Evolutionary conservation across 805 yeast species (phyloP), one percentile per base, ranked within the genome.

Genomic region (Yarrowia deformans): DNA sequence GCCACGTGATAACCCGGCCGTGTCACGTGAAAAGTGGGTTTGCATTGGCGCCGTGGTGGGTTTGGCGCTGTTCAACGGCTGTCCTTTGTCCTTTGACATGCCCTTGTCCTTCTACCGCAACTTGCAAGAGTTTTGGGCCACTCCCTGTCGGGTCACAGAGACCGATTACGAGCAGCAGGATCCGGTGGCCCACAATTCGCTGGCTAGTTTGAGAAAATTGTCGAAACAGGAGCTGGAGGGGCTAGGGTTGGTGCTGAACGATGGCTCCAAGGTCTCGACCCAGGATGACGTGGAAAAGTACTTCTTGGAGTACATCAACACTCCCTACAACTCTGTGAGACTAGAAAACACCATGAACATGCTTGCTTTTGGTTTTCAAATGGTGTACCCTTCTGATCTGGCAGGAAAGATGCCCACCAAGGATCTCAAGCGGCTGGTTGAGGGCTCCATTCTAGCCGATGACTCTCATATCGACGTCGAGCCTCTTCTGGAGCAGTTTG

Each of bases 401-500:
- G 48, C 71, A 14, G 23, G 54, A 16, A 14, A 71, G 35, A 67
- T 76, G 19, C 18, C 71, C 16, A 48, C 72, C 4, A 34, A 43
- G 8, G 75, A 71, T 8, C 69, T 77, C 18, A 69, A 69, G 68
- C 18, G 34, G 3, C 73, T 81, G n/a, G 76, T 83, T 14, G 84
- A 86, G 42, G 86, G 85, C 0, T 76, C 77, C 13, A 76, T 72
- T 49, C 81, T 81, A 45, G 77, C 84, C 6, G 75, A 48, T 29
- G 55, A 37, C 39, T 35, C 43, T 1, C 48, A 81, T 69, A 74
- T 83, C 16, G 73, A 75, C 19, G 84, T 82, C 67, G 66, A 60
- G 52, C 66, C 66, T 13, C 79, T 85, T 80, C 77, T 78, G 64
- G 71, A 72, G 7, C 77, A 79, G 58, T 82, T 81, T 1, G 78